Evolutionary conservation across 768 basidiomycete genomes (phyloP).

Genomic region (Multifurca ochricompacta): DNA sequence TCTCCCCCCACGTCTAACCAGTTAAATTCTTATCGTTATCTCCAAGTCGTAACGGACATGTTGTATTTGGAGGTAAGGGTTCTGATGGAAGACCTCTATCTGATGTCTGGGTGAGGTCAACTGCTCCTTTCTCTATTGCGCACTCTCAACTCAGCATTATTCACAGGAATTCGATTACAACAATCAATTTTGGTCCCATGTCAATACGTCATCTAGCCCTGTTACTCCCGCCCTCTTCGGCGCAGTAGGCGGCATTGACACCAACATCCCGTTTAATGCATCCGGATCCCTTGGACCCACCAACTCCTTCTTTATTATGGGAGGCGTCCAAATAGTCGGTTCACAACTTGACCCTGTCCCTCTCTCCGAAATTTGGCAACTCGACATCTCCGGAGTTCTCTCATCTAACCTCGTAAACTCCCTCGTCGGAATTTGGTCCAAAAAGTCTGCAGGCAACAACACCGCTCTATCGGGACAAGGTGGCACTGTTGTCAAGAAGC

Average conservation of each 20-base stretch:
- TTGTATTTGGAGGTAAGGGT: conserved; percentile 66
- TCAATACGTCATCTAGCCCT: conserved; percentile 36
- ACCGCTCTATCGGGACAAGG: conserved; percentile 43
- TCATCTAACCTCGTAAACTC: conserved; percentile 55
- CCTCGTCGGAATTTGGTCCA: conserved; percentile 54
- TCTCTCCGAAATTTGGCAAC: conserved; percentile 63
- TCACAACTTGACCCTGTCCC: conserved; percentile 28
- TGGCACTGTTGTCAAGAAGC: conserved; percentile 46
- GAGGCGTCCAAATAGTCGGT: conserved; percentile 48
- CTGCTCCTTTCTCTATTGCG: conserved; percentile 3
- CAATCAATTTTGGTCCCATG: conserved; percentile 69
- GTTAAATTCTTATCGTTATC: conserved; percentile 19
- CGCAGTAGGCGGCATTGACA: conserved; percentile 67
- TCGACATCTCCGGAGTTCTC: conserved; percentile 61
- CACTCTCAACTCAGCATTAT: conserved; percentile 11
- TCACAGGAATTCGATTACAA: conserved; percentile 69
- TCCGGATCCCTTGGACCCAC: conserved; percentile 44
- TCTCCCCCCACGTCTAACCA: conserved; percentile 4
- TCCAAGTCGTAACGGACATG: conserved; percentile 62
- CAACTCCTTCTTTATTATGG: conserved; percentile 66
- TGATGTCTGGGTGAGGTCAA: conserved; percentile 63
- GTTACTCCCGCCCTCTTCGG: conserved; percentile 57
- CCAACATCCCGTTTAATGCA: conserved; percentile 33
- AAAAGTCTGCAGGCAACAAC: conserved; percentile 33
- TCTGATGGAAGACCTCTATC: conserved; percentile 44